Percentiles rank a stretch among this genome's conserved stretches.
These are phyloP conservation scores for Melampsora americana DNA, from an alignment of 1,284 basidiomycete species.

Conservation along the genomic window DNA sequence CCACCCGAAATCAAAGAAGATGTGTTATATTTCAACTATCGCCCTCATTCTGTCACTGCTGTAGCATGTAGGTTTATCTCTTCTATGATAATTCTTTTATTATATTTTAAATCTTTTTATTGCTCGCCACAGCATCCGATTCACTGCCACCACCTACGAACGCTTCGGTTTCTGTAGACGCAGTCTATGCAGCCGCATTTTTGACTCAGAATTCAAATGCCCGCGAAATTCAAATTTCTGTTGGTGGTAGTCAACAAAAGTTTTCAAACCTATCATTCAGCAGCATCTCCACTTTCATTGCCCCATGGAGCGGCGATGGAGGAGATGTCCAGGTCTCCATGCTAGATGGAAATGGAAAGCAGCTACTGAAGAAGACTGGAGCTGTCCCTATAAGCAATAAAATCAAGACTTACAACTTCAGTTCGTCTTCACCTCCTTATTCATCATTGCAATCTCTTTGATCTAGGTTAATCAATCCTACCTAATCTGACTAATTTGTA, in stretches of 20 bases:
- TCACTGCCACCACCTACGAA: conserved; percentile 21
- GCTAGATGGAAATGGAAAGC: conserved; percentile 29
- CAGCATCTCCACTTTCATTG: conserved; percentile 15
- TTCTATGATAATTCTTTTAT: neutral
- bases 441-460: no score
- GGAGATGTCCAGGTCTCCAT: conserved; percentile 30
- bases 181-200: conserved; percentile 26
- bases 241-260: conserved; percentile 18
- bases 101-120: neutral
- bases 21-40: conserved; percentile 34
- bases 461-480: no score
- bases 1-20: conserved; percentile 32
- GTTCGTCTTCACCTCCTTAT: neutral
- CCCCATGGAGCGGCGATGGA: conserved; percentile 32
- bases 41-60: conserved; percentile 26
- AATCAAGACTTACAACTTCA: conserved; percentile 41
- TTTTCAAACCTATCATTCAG: conserved; percentile 15
- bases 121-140: conserved; percentile 12
- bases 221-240: conserved; percentile 14
- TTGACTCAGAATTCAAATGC: conserved; percentile 10
- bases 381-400: conserved; percentile 23
- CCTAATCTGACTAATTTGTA: no score
- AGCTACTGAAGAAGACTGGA: conserved; percentile 26
- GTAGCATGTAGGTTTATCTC: conserved; percentile 12
- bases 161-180: conserved; percentile 25